Evolutionary conservation across 306 rosid genomes (phyloP).

Genomic region (Psophocarpus tetragonolobus): DNA sequence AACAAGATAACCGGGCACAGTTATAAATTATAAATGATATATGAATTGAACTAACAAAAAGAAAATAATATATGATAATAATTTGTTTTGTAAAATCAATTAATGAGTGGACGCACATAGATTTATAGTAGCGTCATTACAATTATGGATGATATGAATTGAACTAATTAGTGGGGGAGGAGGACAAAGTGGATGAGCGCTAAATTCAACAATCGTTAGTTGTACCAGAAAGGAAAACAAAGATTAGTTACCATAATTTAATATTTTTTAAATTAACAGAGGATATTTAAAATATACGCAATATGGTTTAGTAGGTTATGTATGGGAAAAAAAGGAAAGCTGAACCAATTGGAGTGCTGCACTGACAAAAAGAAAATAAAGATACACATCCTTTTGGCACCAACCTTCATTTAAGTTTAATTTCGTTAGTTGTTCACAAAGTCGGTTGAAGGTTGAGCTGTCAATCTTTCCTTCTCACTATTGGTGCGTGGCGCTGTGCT

Average conservation of each 20-base stretch:
- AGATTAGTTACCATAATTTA: conserved; percentile 2
- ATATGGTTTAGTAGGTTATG: conserved; percentile 25
- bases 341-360: conserved; percentile 25
- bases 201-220: conserved; percentile 38
- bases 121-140: conserved; percentile 1
- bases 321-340: not conserved
- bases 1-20: too few species aligned
- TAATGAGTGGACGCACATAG: not conserved
- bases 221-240: conserved; percentile 36
- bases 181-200: conserved; percentile 20
- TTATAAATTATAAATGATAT: too few species aligned
- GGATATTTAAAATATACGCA: not conserved
- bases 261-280: not conserved
- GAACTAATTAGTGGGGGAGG: not conserved
- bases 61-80: not conserved
- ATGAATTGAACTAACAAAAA: too few species aligned
- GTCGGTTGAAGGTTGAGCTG: conserved; percentile 60
- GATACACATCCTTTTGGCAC: conserved; percentile 27
- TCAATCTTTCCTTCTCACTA: conserved; percentile 47
- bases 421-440: conserved; percentile 40
- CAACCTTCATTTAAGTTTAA: conserved; percentile 41
- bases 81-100: not conserved
- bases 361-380: conserved; percentile 34
- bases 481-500: conserved; percentile 48
- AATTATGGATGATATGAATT: conserved; percentile 1